A percentile compares a stretch with the other conserved stretches of the same genome.
Evolutionary conservation across 1,139 yeast genomes (phyloP).

Genomic region (Tardiomyces depauwii): DNA sequence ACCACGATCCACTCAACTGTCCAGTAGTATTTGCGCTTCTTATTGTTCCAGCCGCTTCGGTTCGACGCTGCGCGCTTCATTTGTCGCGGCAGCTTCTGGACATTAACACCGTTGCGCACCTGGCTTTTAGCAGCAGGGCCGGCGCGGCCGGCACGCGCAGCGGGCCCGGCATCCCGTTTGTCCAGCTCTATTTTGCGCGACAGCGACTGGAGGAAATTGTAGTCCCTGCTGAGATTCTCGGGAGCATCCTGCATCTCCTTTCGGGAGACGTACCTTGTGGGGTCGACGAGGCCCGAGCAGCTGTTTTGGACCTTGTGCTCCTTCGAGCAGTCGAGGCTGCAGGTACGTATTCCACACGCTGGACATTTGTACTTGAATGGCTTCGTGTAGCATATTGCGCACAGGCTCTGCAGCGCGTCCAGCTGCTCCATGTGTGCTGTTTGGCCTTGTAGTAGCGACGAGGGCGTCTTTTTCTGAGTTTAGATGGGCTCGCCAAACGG

Average conservation of each 20-base stretch:
- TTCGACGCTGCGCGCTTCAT: conserved; percentile 62
- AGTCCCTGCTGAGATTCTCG: conserved; percentile 61
- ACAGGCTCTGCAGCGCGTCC: neutral
- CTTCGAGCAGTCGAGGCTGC: conserved; percentile 62
- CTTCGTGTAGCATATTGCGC: conserved; percentile 7
- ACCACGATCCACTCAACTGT: conserved; percentile 61
- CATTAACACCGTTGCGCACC: conserved; percentile 40
- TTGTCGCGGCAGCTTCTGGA: conserved; percentile 52
- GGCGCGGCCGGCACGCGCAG: conserved; percentile 18
- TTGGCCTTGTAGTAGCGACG: too few species aligned
- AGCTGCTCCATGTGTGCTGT: neutral
- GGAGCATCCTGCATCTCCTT: conserved; percentile 30
- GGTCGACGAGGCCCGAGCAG: conserved; percentile 62
- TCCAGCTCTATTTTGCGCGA: conserved; percentile 42
- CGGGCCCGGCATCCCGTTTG: conserved; percentile 31
- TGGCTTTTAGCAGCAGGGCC: conserved; percentile 7
- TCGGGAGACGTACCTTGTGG: conserved; percentile 43
- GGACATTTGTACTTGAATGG: conserved; percentile 71
- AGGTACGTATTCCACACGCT: conserved; percentile 55
- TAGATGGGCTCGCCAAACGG: neutral
- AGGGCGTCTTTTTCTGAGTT: too few species aligned
- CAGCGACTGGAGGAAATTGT: conserved; percentile 56
- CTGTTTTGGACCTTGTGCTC: conserved; percentile 50
- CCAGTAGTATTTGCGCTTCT: conserved; percentile 50
- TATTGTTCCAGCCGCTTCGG: conserved; percentile 63